Evolutionary conservation across 495 filamentous ascomycete genomes (phyloP).

Genomic region (Aspergillus sparsus): DNA sequence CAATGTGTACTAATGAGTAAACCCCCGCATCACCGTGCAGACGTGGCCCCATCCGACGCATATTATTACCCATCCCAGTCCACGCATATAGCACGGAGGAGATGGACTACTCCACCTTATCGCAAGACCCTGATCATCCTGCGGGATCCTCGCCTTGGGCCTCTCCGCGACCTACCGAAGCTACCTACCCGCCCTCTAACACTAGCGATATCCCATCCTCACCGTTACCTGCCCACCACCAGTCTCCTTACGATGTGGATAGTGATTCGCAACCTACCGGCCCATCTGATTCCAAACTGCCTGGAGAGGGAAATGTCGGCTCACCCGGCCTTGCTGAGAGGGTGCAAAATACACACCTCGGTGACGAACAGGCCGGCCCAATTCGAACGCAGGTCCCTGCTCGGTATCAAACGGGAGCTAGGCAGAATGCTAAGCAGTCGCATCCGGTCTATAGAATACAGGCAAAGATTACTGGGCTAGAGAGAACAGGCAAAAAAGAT

Average conservation of each 20-base stretch:
- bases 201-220: slow-evolving; percentile 57
- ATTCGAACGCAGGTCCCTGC: slow-evolving; percentile 52
- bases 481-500: slow-evolving; percentile 92
- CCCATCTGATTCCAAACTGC: slow-evolving; percentile 7
- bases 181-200: slow-evolving; percentile 52
- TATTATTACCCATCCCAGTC: slow-evolving; percentile 23
- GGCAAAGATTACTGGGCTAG: slow-evolving; percentile 89
- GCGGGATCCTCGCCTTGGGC: slow-evolving; percentile 77
- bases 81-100: slow-evolving; percentile 11
- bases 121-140: slow-evolving; percentile 71
- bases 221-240: slow-evolving; percentile 46
- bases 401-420: slow-evolving; percentile 48
- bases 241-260: slow-evolving; percentile 45
- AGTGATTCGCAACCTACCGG: slow-evolving; percentile 31
- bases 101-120: slow-evolving; percentile 86
- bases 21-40: slow-evolving; percentile 20
- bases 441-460: slow-evolving; percentile 80
- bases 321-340: slow-evolving; percentile 48
- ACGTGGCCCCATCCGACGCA: slow-evolving; percentile 28
- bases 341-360: slow-evolving; percentile 45
- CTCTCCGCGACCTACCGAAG: slow-evolving; percentile 65
- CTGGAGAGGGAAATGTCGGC: slow-evolving; percentile 22
- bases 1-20: slow-evolving; percentile 12
- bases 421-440: slow-evolving; percentile 43
- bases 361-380: slow-evolving; percentile 48